phyloP scores from a whole-genome alignment of 2,329 filamentous ascomycete species.

The Talaromyces sp. region DNA sequence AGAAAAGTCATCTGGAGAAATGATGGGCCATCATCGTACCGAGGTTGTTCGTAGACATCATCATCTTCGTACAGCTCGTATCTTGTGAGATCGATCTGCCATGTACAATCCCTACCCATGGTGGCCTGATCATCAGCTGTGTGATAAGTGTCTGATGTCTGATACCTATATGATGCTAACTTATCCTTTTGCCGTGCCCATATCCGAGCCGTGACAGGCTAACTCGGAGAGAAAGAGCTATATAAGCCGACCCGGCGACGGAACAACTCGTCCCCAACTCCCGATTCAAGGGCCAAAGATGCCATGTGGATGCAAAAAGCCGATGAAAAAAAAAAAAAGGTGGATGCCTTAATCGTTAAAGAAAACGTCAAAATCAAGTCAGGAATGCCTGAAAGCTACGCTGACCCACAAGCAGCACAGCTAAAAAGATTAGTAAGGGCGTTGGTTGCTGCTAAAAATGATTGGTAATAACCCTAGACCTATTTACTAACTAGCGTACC shows the following conservation, averaged over 20 bases:
- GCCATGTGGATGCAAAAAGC: neutral
- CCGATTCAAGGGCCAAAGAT: neutral
- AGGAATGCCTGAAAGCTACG: constrained; percentile 10
- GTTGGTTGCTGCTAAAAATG: neutral
- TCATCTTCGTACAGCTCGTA: neutral
- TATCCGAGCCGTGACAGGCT: neutral
- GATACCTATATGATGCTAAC: neutral
- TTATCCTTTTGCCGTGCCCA: neutral
- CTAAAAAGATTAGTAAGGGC: neutral
- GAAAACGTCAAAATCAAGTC: neutral
- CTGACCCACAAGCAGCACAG: neutral
- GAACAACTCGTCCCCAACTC: neutral
- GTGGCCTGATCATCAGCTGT: neutral
- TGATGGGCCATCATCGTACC: neutral
- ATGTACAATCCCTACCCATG: neutral
- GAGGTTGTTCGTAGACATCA: neutral
- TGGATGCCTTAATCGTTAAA: neutral
- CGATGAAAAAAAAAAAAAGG: neutral
- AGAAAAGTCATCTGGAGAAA: neutral
- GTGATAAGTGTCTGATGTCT: neutral
- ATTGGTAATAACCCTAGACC: neutral
- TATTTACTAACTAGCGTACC: neutral
- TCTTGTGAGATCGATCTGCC: neutral
- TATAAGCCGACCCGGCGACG: neutral
- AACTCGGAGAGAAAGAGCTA: neutral